A percentile compares a stretch with the other conserved stretches of the same genome.
These are phyloP conservation scores for Tulasnella sp. DNA, from an alignment of 768 basidiomycete species.

Conservation along the genomic window DNA sequence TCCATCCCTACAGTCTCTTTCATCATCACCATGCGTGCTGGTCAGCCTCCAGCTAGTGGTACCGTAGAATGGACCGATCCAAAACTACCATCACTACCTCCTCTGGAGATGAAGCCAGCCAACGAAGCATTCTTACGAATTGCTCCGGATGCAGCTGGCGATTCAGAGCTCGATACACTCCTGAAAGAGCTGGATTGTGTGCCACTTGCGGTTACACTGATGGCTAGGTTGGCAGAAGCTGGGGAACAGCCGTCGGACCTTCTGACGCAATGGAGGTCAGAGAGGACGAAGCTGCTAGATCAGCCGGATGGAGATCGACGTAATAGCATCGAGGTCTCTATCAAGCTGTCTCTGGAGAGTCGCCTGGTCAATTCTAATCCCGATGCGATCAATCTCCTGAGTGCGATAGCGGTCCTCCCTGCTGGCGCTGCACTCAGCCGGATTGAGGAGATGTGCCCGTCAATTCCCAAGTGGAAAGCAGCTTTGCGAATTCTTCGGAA, in stretches of 20 bases:
- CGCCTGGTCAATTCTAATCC: background rate
- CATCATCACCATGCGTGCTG: background rate
- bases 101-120: background rate
- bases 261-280: background rate
- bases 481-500: background rate
- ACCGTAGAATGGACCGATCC: background rate
- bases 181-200: background rate
- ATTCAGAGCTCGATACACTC: background rate
- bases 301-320: no score
- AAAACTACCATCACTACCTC: background rate
- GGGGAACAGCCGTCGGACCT: background rate
- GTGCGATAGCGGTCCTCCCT: background rate
- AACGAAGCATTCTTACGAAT: background rate
- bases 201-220: conserved; percentile 1
- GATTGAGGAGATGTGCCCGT: background rate
- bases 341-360: background rate
- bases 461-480: no score
- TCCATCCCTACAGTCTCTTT: background rate
- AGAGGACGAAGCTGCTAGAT: no score
- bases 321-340: background rate
- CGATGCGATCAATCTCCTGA: background rate
- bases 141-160: background rate
- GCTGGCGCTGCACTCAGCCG: background rate
- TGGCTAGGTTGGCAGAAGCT: background rate
- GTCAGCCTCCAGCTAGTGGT: background rate